These are phyloP conservation scores for Fusarium lyarnte DNA, from an alignment of 2,329 filamentous ascomycete genomes.

Conservation along the genomic window DNA sequence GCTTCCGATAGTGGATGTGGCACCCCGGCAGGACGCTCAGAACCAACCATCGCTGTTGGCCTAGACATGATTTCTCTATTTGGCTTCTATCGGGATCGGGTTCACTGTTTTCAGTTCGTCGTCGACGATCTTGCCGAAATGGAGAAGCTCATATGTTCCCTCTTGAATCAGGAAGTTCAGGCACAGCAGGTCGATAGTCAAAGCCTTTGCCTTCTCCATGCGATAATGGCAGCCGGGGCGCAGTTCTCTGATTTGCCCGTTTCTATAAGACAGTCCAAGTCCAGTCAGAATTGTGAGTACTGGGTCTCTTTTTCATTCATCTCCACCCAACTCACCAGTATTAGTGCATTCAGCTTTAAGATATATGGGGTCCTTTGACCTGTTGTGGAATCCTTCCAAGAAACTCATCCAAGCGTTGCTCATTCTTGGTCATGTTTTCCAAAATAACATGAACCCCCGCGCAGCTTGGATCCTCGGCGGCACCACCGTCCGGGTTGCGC, in stretches of 20 bases:
- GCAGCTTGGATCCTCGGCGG: constrained; percentile 34
- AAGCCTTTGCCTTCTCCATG: constrained; percentile 26
- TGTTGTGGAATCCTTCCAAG: constrained; percentile 24
- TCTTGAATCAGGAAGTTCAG: not conserved
- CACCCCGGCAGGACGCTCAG: not conserved
- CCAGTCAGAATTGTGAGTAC: constrained; percentile 10
- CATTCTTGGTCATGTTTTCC: constrained; percentile 30
- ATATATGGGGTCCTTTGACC: constrained; percentile 10
- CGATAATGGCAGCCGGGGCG: constrained; percentile 32
- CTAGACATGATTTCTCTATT: constrained; percentile 29
- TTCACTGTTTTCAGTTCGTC: constrained; percentile 24
- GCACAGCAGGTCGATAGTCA: not conserved
- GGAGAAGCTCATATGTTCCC: constrained; percentile 22
- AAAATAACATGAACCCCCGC: constrained; percentile 33
- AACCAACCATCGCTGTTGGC: not conserved
- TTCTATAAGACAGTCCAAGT: not conserved
- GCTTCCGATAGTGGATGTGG: not conserved
- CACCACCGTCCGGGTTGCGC: constrained; percentile 24
- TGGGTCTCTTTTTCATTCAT: too few species aligned
- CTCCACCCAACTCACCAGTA: not conserved
- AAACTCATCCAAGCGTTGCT: constrained; percentile 24
- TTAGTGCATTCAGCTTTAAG: constrained; percentile 17
- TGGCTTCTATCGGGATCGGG: constrained; percentile 18
- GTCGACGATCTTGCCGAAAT: constrained; percentile 17
- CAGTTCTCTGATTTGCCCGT: constrained; percentile 28